A percentile compares a stretch with the other conserved stretches of the same genome.
phyloP scores from a whole-genome alignment of 257 asterid genomes.

The Nyctanthes arbortristis region DNA sequence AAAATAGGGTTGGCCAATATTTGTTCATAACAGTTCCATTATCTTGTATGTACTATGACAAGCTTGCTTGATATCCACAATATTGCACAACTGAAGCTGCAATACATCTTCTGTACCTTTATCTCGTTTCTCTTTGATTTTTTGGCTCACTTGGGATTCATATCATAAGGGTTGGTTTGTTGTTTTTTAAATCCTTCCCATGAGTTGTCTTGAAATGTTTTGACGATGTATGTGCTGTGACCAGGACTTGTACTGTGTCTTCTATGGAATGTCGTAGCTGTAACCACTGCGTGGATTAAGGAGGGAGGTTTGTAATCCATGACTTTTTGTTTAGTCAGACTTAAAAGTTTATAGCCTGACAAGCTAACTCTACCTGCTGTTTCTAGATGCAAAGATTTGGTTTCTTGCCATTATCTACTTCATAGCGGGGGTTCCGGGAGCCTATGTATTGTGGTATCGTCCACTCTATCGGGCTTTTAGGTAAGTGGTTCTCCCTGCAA shows the following conservation, averaged over 20 bases:
- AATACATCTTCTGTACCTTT: not conserved
- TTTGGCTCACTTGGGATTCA: not conserved
- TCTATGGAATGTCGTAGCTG: slow-evolving; percentile 80
- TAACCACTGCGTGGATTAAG: slow-evolving; percentile 92
- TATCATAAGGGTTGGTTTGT: not conserved
- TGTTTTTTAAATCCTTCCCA: not conserved
- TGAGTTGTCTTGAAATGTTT: not conserved
- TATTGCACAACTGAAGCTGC: not conserved
- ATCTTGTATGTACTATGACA: not conserved
- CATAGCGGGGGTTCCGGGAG: slow-evolving; percentile 57
- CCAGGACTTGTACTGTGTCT: slow-evolving; percentile 76
- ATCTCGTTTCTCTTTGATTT: not conserved
- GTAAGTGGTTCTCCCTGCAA: slow-evolving; percentile 23
- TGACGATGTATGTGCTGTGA: slow-evolving; percentile 29
- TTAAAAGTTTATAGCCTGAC: slow-evolving; percentile 8
- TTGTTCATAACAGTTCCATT: not conserved
- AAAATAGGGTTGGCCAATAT: not conserved
- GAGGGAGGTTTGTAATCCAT: slow-evolving; percentile 58
- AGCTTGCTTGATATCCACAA: slow-evolving; percentile 9
- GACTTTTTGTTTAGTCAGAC: not conserved
- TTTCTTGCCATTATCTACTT: slow-evolving; percentile 55
- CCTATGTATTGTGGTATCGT: slow-evolving; percentile 53
- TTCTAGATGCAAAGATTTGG: slow-evolving; percentile 36
- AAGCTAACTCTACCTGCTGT: slow-evolving; percentile 17
- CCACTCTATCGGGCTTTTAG: slow-evolving; percentile 58